A percentile compares a stretch with the other conserved stretches of the same genome.
Evolutionary conservation across 1,284 basidiomycete species (phyloP).

Genomic region (Cryptococcus hybrid): DNA sequence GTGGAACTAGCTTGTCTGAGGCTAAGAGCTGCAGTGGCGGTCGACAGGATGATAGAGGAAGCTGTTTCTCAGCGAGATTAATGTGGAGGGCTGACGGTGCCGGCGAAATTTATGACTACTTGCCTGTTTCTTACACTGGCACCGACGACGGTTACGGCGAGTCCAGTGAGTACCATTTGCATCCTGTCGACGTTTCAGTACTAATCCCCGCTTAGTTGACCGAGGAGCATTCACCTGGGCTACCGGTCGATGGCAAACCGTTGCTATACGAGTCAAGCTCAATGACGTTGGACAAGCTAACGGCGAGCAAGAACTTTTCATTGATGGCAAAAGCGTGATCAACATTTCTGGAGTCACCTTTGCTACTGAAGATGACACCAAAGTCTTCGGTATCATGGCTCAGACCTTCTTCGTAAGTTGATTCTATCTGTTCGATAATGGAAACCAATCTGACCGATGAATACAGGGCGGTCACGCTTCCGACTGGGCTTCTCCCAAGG

Average conservation of each 20-base stretch:
- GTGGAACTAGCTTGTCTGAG: conserved; percentile 27
- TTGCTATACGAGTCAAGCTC: conserved; percentile 63
- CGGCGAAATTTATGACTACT: conserved; percentile 48
- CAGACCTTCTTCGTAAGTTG: conserved; percentile 70
- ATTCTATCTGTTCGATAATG: conserved; percentile 24
- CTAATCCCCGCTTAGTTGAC: conserved; percentile 56
- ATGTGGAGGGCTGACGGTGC: conserved; percentile 48
- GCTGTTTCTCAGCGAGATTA: conserved; percentile 49
- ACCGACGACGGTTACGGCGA: conserved; percentile 44
- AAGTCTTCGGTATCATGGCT: conserved; percentile 62
- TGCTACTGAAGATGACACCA: conserved; percentile 52
- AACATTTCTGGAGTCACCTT: conserved; percentile 57
- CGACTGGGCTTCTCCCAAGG: conserved; percentile 58
- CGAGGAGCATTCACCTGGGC: conserved; percentile 69
- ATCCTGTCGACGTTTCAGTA: neutral
- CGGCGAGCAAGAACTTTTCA: conserved; percentile 57
- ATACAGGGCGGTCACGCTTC: conserved; percentile 29
- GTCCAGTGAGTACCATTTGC: conserved; percentile 29
- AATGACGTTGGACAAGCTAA: conserved; percentile 58
- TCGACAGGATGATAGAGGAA: conserved; percentile 34
- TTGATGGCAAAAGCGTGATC: conserved; percentile 61
- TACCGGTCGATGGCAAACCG: conserved; percentile 61
- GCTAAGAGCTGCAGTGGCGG: conserved; percentile 51
- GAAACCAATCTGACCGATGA: neutral
- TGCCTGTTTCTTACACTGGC: conserved; percentile 28